Evolutionary conservation across 2,329 filamentous ascomycete genomes (phyloP), one percentile per base, ranked within the genome.

Genomic region (Neurospora sp.): DNA sequence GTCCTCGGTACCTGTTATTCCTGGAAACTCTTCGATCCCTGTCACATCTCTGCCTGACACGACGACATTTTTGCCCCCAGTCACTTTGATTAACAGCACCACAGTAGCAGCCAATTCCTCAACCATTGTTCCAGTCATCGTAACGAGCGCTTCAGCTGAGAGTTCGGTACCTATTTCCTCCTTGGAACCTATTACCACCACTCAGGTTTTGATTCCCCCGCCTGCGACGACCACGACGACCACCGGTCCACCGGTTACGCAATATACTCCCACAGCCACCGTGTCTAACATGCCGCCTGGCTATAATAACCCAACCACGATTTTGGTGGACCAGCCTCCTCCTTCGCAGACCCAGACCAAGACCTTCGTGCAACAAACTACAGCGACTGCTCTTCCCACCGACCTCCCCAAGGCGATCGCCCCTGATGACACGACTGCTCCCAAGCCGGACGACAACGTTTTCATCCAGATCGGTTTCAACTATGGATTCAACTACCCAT

Each of bases 401-500:
- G 83, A 84, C 41, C 84, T 96, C 70, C 93, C 93, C 23, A 88
- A 88, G 76, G 86, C 92, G 62, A 94, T 97, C 73, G 87, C 89
- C 37, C 92, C 93, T 8, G 86, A 86, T 69, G 86, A 86, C 38
- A 84, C 86, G 67, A 82, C 84, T 23, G 74, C 78, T 10, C 71
- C 81, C 4, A 79, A 84, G 19, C 91, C 92, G 0, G 80, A 84
- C 3, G 91, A 92, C 74, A 88, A 87, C 0, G 88, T 87, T 4
- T 81, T 92, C 74, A 90, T 97, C 74, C 93, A 97, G 78, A 86
- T 98, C 72, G 96, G 92, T 40, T 97, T 98, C 85, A 83, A 88
- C 68, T 91, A 89, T 77, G 86, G 87, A 1, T 85, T 97, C 74
- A 95, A 96, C 82, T 99, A 96, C 79, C 82, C 86, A 8, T 97